Base-by-base conservation (phyloP, 805 yeast species). In the Candida qinlingensis region DNA sequence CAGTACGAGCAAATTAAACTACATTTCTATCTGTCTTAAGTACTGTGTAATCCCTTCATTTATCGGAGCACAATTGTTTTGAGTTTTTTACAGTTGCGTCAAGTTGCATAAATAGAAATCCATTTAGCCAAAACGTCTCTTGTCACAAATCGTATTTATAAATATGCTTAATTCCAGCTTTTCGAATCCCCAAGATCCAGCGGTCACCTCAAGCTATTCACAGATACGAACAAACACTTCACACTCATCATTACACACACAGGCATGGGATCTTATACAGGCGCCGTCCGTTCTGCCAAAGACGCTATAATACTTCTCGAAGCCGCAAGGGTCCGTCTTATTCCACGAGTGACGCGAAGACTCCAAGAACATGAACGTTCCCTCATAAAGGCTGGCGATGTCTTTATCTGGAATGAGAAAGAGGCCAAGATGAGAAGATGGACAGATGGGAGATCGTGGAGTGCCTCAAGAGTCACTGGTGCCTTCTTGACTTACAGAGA, bases 391-490 rank as follows among this genome's bases (percentile, higher is more conserved):
- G 72, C 81, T 7, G 88, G 88, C 4, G 72, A 82, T 3, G 75
- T 85, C 3, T 85, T 79, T 56, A 76, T 83, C 7, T 85, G 90
- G 90, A 83, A 80, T 60, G 91, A 85, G 60, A 69, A 74, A 11
- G 83, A 79, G 55, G 80, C 87, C 39, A 85, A 81, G 13, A 83
- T 85, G 81, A 76, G 80, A 53, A 67, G 91, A 30, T 85, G 92
- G 91, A 85, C 91, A 1, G 92, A 85, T 58, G 88, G 91, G 19
- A 76, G 77, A 53, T 72, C 76, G 34, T 85, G 92, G 91, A 73
- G 80, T 50, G 87, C 90, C 2, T 79, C 86, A 0, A 72, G 89
- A 50, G 89, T 85, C 1, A 73, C 75, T 4, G 86, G 87, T 5
- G 72, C 77, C 2, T 83, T 83, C 57, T 65, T 83, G 31, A 75